These are phyloP conservation scores for Tuber melanosporum DNA, from an alignment of 495 filamentous ascomycete species.

Conservation along the genomic window DNA sequence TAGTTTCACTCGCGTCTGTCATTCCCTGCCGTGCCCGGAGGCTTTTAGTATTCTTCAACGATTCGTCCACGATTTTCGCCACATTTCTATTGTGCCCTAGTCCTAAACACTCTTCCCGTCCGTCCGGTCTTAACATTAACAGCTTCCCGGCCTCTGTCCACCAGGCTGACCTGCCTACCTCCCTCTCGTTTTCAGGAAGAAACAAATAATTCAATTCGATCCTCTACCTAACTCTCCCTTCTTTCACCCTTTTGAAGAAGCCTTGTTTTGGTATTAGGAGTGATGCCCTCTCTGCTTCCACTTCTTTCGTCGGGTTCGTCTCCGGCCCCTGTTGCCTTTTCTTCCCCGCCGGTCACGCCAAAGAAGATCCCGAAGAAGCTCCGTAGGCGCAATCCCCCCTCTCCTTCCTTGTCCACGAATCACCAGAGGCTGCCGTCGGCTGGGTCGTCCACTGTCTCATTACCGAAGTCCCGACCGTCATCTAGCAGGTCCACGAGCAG, in stretches of 20 bases:
- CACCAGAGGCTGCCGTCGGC: constrained; percentile 38
- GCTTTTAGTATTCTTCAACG: not conserved
- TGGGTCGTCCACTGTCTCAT: constrained; percentile 35
- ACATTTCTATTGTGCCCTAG: not conserved
- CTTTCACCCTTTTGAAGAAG: not conserved
- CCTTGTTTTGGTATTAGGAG: not conserved
- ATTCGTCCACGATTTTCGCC: constrained; percentile 5
- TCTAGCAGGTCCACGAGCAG: constrained; percentile 27
- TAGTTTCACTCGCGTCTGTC: not conserved
- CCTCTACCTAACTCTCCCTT: constrained; percentile 4
- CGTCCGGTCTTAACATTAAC: constrained; percentile 16
- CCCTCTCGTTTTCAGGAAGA: constrained; percentile 1
- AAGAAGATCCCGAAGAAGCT: constrained; percentile 35
- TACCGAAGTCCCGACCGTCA: constrained; percentile 29
- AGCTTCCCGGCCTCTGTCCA: constrained; percentile 1
- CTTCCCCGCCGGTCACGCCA: constrained; percentile 19
- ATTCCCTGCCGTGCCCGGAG: not conserved
- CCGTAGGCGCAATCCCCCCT: constrained; percentile 37
- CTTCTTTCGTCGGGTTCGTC: constrained; percentile 19
- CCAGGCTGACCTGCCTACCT: constrained; percentile 1
- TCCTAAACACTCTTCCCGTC: constrained; percentile 4
- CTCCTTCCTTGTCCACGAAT: constrained; percentile 26
- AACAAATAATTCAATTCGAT: constrained; percentile 12
- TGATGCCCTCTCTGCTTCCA: constrained; percentile 29
- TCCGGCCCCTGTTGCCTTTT: not conserved